These are phyloP conservation scores for Trichoderma pleuroti DNA, from an alignment of 2,329 filamentous ascomycete genomes.

Conservation along the genomic window DNA sequence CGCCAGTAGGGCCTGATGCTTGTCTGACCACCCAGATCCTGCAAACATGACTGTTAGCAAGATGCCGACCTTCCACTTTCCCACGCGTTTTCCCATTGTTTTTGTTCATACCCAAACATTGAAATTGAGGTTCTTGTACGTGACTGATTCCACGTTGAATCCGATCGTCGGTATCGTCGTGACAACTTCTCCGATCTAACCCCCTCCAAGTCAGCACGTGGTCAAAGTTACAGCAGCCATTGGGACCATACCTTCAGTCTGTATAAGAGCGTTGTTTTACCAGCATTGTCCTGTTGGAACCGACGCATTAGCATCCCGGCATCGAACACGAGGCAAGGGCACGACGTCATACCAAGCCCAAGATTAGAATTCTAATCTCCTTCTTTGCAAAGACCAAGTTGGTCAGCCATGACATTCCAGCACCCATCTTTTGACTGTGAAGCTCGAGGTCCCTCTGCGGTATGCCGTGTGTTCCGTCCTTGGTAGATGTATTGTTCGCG, in stretches of 20 bases:
- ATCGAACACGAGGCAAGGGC: not conserved
- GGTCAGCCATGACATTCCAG: conserved; percentile 66
- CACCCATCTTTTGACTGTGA: conserved; percentile 52
- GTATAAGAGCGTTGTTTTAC: conserved; percentile 96
- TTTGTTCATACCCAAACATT: conserved; percentile 81
- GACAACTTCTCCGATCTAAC: conserved; percentile 93
- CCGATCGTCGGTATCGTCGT: conserved; percentile 99
- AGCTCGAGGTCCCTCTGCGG: not conserved
- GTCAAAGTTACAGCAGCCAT: not conserved
- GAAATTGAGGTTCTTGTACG: conserved; percentile 97
- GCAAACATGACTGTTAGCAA: conserved; percentile 17
- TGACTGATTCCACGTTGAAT: conserved; percentile 98
- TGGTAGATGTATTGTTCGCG: not conserved
- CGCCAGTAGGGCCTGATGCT: conserved; percentile 98
- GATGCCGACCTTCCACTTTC: not conserved
- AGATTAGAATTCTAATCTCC: conserved; percentile 93
- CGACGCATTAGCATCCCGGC: conserved; percentile 21
- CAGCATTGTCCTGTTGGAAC: conserved; percentile 83
- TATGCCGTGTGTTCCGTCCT: not conserved
- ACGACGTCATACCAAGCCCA: conserved; percentile 70
- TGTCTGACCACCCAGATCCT: conserved; percentile 97
- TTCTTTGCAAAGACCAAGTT: conserved; percentile 85
- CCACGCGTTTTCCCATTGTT: not conserved
- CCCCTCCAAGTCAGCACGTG: not conserved
- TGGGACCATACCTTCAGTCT: conserved; percentile 71